Evolutionary conservation across 1,139 yeast genomes (phyloP), one percentile per base, ranked within the genome.

Genomic region (Wickerhamomyces sp.): DNA sequence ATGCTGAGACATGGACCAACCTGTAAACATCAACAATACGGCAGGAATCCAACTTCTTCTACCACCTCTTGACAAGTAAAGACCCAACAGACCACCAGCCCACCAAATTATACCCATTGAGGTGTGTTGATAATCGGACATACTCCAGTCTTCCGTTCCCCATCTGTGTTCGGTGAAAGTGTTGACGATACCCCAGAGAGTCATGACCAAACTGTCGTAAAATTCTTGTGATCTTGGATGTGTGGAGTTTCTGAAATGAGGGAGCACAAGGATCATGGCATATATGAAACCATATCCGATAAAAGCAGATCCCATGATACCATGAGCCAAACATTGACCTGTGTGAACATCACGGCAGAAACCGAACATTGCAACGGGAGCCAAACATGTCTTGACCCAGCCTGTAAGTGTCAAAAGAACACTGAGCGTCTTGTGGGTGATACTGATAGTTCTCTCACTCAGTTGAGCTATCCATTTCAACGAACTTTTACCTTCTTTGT

Each of bases 71-170:
- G 95, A 73, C 34, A 88, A 62, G 59, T 73, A 83, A 48, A 89
- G 68, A 0, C 97, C 97, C 16, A 87, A 61, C 46, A 87, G 64
- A 2, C 96, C 97, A 32, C 95, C 94, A 38, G 87, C 76, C 93
- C 96, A 88, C 95, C 96, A 89, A 26, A 89, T 71, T 39, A 89
- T 83, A 3, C 97, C 97, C 95, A 89, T 87, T 19, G 94, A 75
- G 0, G 97, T 87, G 58, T 88, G 96, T 61, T 88, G 96, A 56
- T 81, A 86, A 56, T 84, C 94, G 5, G 95, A 93, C 68, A 85
- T 93, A 32, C 73, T 70, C 97, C 97, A 89, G 9, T 68, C 74
- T 54, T 86, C 91, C 31, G 58, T 57, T 23, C 95, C 95, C 96
- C 96, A 88, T 44, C 96, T 66, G 58, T 89, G 97, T 58, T 89